These are phyloP conservation scores for Penicillium sp. DNA, from an alignment of 2,329 filamentous ascomycete genomes.

Conservation along the genomic window DNA sequence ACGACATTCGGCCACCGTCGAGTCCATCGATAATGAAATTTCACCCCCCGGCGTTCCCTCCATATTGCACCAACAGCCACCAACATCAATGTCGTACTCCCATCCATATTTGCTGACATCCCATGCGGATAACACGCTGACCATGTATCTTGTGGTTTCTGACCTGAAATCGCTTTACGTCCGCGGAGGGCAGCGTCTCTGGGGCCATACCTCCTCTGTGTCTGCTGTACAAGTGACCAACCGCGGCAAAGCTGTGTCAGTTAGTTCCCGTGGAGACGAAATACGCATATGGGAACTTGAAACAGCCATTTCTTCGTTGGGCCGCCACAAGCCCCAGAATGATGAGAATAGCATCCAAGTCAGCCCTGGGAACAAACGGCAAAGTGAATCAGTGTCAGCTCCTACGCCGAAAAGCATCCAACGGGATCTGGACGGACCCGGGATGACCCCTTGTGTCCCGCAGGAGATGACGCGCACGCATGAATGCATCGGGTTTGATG, in stretches of 20 bases:
- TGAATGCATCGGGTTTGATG: constrained; percentile 81
- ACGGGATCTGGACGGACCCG: not conserved
- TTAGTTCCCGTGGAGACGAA: constrained; percentile 74
- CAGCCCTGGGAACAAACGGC: constrained; percentile 38
- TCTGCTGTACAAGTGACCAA: constrained; percentile 81
- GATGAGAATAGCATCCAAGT: constrained; percentile 56
- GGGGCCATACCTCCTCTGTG: constrained; percentile 89
- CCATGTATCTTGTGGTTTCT: constrained; percentile 77
- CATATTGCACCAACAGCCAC: constrained; percentile 46
- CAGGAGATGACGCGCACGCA: constrained; percentile 46
- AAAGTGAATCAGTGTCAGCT: not conserved
- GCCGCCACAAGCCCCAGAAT: constrained; percentile 43
- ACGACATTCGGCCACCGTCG: constrained; percentile 16
- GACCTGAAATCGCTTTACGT: constrained; percentile 64
- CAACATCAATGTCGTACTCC: constrained; percentile 66
- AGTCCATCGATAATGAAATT: constrained; percentile 19
- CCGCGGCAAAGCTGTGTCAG: constrained; percentile 84
- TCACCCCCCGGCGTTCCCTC: constrained; percentile 23
- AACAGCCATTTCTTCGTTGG: constrained; percentile 56
- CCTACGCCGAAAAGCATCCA: not conserved
- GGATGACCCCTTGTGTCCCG: constrained; percentile 28
- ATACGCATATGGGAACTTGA: constrained; percentile 89
- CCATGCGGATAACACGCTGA: constrained; percentile 82
- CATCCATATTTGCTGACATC: constrained; percentile 85
- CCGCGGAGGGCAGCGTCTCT: constrained; percentile 71